Conservation (phyloP, 2,329 filamentous ascomycete genomes). For the Claviceps maximensis region DNA sequence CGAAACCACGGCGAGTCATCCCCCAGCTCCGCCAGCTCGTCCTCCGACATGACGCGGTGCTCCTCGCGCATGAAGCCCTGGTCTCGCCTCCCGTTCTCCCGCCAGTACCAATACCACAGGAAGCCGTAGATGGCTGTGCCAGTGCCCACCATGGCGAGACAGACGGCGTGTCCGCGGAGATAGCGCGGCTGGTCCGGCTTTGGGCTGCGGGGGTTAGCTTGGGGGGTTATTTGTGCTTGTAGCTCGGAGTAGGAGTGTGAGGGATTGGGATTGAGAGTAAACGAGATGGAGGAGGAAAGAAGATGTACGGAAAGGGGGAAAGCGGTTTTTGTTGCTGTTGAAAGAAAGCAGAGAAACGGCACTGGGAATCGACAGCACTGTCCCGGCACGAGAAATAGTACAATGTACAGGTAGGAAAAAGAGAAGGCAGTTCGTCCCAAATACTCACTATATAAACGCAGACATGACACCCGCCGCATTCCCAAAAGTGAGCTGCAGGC, state of each 20-base stretch:
- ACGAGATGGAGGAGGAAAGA: not conserved
- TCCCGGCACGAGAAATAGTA: no score
- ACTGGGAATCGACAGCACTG: no score
- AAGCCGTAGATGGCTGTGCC: slow-evolving; percentile 37
- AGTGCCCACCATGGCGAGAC: slow-evolving; percentile 43
- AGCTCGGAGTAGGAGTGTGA: no score
- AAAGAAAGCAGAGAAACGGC: no score
- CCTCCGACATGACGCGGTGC: slow-evolving; percentile 28
- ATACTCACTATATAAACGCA: slow-evolving; percentile 48
- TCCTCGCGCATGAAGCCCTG: slow-evolving; percentile 24
- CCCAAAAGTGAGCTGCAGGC: slow-evolving; percentile 56
- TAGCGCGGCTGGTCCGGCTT: slow-evolving; percentile 41
- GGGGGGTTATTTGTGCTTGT: no score
- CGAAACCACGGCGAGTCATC: slow-evolving; percentile 38
- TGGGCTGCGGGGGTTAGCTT: slow-evolving; percentile 20
- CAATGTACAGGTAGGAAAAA: not conserved
- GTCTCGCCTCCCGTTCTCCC: slow-evolving; percentile 32
- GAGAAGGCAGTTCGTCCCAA: no score
- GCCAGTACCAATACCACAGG: slow-evolving; percentile 39
- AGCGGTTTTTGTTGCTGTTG: no score
- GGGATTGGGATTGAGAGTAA: not conserved
- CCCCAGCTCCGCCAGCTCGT: slow-evolving; percentile 36
- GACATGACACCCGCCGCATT: slow-evolving; percentile 63
- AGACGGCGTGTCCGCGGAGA: slow-evolving; percentile 47
- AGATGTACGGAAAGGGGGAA: no score